A percentile compares a stretch with the other conserved stretches of the same genome.
These are phyloP conservation scores for Melocanna baccifera DNA, from an alignment of 176 grass and related monocot genomes.

Conservation along the genomic window DNA sequence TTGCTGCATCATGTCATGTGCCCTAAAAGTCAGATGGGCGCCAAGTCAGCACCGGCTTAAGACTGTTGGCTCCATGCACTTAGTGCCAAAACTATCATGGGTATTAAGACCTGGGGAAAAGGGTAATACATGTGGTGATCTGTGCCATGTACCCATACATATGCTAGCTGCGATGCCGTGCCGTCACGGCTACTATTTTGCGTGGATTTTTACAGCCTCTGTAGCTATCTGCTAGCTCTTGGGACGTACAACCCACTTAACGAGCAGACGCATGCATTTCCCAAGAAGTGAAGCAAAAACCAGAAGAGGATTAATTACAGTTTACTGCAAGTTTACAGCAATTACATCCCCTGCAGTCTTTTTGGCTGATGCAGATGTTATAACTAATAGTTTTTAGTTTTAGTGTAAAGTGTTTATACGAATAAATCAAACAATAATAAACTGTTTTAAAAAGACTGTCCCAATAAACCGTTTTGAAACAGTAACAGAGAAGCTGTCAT, in stretches of 20 bases:
- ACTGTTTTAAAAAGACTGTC: no score
- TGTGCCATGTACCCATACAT: slow-evolving; percentile 19
- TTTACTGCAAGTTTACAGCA: not conserved
- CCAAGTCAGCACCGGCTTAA: slow-evolving; percentile 33
- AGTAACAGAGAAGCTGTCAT: fast-evolving
- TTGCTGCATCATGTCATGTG: slow-evolving; percentile 9
- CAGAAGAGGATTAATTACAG: not conserved
- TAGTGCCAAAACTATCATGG: slow-evolving; percentile 28
- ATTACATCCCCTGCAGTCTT: not conserved
- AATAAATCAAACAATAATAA: no score
- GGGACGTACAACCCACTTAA: slow-evolving; percentile 24
- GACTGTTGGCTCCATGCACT: slow-evolving; percentile 23
- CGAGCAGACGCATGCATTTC: not conserved
- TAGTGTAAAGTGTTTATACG: no score
- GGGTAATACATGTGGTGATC: slow-evolving; percentile 15
- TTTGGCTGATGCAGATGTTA: no score
- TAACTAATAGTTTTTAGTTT: no score
- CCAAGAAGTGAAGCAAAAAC: not conserved
- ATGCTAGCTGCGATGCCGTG: slow-evolving; percentile 39
- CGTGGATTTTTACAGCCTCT: not conserved
- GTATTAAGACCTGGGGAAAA: slow-evolving; percentile 36
- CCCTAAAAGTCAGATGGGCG: not conserved
- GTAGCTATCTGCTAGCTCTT: not conserved
- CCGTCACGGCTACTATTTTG: slow-evolving; percentile 42
- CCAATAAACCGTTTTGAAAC: fast-evolving